phyloP scores from a whole-genome alignment of 2,329 filamentous ascomycete species.

The Pseudogymnoascus sp. region DNA sequence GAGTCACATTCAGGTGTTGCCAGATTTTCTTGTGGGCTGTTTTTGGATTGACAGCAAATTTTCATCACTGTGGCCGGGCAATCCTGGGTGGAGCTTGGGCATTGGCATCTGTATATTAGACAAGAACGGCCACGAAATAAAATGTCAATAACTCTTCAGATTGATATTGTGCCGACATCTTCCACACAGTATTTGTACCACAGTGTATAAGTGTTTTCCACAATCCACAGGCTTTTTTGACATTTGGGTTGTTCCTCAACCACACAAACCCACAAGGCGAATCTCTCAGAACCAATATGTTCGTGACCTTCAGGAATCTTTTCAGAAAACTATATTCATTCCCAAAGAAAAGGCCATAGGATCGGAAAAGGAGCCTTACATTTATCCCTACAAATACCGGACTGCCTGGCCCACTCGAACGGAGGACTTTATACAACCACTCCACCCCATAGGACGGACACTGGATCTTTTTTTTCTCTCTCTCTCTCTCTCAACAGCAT shows the following conservation, averaged over 20 bases:
- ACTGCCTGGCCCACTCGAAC: conserved; percentile 5
- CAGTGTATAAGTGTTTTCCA: conserved; percentile 10
- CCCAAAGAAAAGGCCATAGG: conserved; percentile 7
- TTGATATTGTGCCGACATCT: conserved; percentile 6
- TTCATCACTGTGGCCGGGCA: background rate
- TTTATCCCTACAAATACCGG: conserved; percentile 7
- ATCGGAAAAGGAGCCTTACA: conserved; percentile 4
- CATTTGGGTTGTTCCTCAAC: conserved; percentile 6
- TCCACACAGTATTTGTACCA: background rate
- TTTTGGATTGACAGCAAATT: conserved; percentile 1
- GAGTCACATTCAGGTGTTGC: conserved; percentile 7
- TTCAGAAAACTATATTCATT: conserved; percentile 8
- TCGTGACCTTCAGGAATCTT: conserved; percentile 6
- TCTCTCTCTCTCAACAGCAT: conserved; percentile 11
- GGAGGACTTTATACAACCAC: background rate
- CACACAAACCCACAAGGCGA: background rate
- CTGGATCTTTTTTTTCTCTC: background rate
- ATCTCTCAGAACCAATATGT: conserved; percentile 9
- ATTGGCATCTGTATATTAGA: conserved; percentile 4
- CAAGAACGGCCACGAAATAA: conserved; percentile 5
- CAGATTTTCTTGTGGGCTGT: background rate
- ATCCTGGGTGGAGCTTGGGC: background rate
- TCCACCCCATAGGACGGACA: background rate
- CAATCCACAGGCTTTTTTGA: conserved; percentile 1
- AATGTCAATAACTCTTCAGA: background rate